A percentile compares a stretch with the other conserved stretches of the same genome.
These are phyloP conservation scores for Coemansia biformis DNA, from an alignment of 192 early-diverging fungal species.

Conservation along the genomic window DNA sequence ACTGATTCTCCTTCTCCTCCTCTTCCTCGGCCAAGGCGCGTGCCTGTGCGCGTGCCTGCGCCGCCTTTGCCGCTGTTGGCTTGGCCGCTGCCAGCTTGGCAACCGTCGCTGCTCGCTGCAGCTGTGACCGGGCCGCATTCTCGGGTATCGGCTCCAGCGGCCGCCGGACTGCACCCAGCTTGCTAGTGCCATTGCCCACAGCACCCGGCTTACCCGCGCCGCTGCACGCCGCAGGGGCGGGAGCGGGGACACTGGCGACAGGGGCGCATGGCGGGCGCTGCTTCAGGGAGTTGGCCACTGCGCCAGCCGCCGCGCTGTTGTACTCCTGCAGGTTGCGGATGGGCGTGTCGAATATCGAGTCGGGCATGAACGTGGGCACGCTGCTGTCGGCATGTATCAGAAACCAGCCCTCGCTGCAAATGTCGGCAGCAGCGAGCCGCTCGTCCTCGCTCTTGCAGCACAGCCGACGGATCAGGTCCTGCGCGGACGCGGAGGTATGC, in stretches of 20 bases:
- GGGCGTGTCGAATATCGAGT: slow-evolving; percentile 34
- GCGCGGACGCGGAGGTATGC: slow-evolving; percentile 56
- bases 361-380: slow-evolving; percentile 27
- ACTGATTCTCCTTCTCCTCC: slow-evolving; percentile 29
- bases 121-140: slow-evolving; percentile 5
- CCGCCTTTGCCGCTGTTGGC: neutral
- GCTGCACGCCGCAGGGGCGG: neutral
- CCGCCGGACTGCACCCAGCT: neutral
- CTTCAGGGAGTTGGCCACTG: neutral
- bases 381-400: slow-evolving; percentile 14
- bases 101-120: too few relatives aligned
- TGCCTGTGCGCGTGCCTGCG: slow-evolving; percentile 3
- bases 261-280: neutral
- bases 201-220: neutral
- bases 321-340: slow-evolving; percentile 39
- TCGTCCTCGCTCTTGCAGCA: slow-evolving; percentile 61
- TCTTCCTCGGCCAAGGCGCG: slow-evolving; percentile 6
- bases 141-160: slow-evolving; percentile 36
- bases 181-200: neutral
- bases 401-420: slow-evolving; percentile 35
- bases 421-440: slow-evolving; percentile 30
- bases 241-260: neutral
- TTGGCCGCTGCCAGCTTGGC: neutral
- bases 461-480: slow-evolving; percentile 62
- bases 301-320: slow-evolving; percentile 2